Evolutionary conservation across 176 grass and related monocot species (phyloP), one percentile per base, ranked within the genome.

Genomic region (Cymbopogon citratus): DNA sequence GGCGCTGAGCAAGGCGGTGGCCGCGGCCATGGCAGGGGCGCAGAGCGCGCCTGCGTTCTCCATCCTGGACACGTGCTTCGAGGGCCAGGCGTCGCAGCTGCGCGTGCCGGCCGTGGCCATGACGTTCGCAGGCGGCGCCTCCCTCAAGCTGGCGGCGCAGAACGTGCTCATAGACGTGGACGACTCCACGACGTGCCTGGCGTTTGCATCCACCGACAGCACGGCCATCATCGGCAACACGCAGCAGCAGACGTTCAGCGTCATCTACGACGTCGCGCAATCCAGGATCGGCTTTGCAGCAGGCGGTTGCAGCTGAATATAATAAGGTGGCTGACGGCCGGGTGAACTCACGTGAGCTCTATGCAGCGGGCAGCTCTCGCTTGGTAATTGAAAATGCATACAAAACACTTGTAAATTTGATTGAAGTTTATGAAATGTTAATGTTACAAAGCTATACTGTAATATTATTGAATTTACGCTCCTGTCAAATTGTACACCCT

Each of bases 241-340:
- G 43, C 94, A 97, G 81, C 94, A 97, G 81, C 94, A 94, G 85
- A 84, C 91, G 29, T 97, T 97, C 70, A 90, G 87, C 27, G 66
- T 97, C 21, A 49, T 86, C 18, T 97, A 94, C 70, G 94, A 97
- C 64, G 89, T 94, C 12, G 78, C 71, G 10, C 75, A 74, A 6
- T 90, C 84, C 4, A 97, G 40, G 79, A 84, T 97, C 68, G 91
- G 94, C 56, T 94, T 97, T 62, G 89, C 89, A 14, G 27, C 89
- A 5, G 94, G 89, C 5, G 94, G 89, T 6, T 97, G 94, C 85
- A 82, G 84, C 80, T 97, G 87, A 97, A 34, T 27, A 52, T 51
- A 52, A n/a, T n/a, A n/a, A n/a, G n/a, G n/a, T n/a, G 24, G 54
- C 54, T 59, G 54, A 23, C 21, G 52, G 1, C 40, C 38, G 18